Base-by-base conservation (phyloP, 2,329 filamentous ascomycete species). In the Rhynchosporium secalis region DNA sequence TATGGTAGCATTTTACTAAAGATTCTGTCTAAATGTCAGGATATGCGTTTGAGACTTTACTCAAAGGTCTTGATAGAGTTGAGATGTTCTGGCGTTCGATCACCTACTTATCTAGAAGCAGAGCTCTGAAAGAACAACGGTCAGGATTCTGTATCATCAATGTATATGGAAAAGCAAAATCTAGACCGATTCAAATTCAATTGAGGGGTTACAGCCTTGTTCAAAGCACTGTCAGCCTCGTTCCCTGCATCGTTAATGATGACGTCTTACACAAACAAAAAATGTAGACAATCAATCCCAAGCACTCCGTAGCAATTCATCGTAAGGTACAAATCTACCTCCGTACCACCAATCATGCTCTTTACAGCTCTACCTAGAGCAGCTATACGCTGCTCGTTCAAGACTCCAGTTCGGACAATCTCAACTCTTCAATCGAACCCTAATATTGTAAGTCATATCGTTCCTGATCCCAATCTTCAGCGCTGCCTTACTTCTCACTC, bases 381-480 rank as follows among this genome's bases (percentile, higher is more conserved):
- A 26, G 51, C 58, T 33, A 26, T 52, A 6, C 56, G 56, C 43
- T 56, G 56, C 38, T 41, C 63, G 45, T 28, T 66, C 13, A 60
- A 52, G 55, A 33, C 43, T 8, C 38, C 60, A 29, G 28, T 64
- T 26, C 62, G 70, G 4, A 62, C 55, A 36, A 31, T 70, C 10
- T 72, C 72, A 28, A 74, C 72, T 3, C 63, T 74, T 4, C 60
- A 63, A 41, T 69, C 67, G 15, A 74, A 73, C 67, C 67, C 72
- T 29, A 67, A 73, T 36, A 73, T 74, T 28, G 71, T 73, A 64
- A 51, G 65, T 55, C 41, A 43, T 49, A 51, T 15, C 8, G 9
- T 28, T 10, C 9, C 38, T 20, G 4, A 26, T 2, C 29, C 38
- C 12, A 3, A 13, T 9, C 43, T 10, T 28, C 3, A 38, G 15